phyloP scores from a whole-genome alignment of 1,284 basidiomycete species.

The Sporisorium iseilematis-ciliati region DNA sequence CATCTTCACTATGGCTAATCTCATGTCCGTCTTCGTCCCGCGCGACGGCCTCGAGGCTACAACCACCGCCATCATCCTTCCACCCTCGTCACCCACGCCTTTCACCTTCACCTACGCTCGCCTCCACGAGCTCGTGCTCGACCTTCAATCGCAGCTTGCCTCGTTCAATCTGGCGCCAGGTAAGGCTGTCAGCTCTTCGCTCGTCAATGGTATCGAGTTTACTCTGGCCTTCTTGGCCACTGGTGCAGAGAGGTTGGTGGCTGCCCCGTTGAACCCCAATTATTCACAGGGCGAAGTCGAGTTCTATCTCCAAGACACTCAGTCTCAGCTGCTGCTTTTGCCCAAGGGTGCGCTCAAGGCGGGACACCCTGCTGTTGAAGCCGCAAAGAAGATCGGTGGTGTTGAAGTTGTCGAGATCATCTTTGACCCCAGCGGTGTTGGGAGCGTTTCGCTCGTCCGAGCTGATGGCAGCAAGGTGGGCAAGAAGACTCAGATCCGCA shows the following conservation, averaged over 20 bases:
- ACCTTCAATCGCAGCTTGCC: constrained; percentile 60
- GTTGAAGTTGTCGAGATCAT: constrained; percentile 66
- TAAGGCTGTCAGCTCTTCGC: constrained; percentile 63
- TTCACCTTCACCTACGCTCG: constrained; percentile 52
- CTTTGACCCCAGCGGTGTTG: constrained; percentile 54
- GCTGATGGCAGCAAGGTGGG: constrained; percentile 43
- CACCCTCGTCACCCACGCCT: constrained; percentile 52
- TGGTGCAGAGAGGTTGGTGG: constrained; percentile 67
- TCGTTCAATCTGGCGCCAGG: constrained; percentile 46
- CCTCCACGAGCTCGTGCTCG: constrained; percentile 50
- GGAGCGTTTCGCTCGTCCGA: constrained; percentile 46
- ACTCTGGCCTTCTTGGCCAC: constrained; percentile 70
- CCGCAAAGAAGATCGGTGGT: constrained; percentile 49
- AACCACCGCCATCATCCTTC: constrained; percentile 53
- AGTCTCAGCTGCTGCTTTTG: constrained; percentile 66
- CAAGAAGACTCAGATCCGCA: constrained; percentile 20
- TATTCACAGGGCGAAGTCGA: constrained; percentile 70
- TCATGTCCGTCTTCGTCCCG: constrained; percentile 48
- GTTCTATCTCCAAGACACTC: constrained; percentile 70
- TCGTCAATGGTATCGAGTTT: constrained; percentile 71
- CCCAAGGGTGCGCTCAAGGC: constrained; percentile 56
- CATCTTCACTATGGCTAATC: constrained; percentile 37
- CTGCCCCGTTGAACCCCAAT: constrained; percentile 72
- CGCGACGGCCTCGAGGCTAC: constrained; percentile 45
- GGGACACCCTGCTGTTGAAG: constrained; percentile 47